Conservation (phyloP, 441 rosid species). For the Mallotus repandus region DNA sequence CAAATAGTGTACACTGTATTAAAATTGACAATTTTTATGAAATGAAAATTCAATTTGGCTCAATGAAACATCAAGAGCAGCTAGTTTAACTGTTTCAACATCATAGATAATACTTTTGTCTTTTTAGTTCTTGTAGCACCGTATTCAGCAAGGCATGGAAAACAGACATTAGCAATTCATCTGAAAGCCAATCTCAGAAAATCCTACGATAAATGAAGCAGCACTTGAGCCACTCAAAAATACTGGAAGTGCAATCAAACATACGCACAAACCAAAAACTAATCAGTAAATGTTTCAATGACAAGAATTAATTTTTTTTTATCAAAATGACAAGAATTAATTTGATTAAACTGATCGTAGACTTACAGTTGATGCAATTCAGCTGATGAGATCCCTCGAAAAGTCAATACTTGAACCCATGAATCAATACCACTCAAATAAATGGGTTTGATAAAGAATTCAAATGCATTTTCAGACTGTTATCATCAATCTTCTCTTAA, state of each 20-base stretch:
- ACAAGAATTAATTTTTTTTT: neutral
- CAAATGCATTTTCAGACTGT: too few relatives aligned
- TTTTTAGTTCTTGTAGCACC: neutral
- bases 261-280: neutral
- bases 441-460: constrained; percentile 31
- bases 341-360: constrained; percentile 2
- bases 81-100: neutral
- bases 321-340: too few relatives aligned
- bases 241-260: neutral
- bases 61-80: neutral
- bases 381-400: constrained; percentile 5
- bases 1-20: neutral
- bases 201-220: too few relatives aligned
- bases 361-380: constrained; percentile 10
- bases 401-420: constrained; percentile 22
- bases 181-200: too few relatives aligned
- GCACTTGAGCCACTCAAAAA: neutral
- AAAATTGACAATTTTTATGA: neutral
- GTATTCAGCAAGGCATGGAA: neutral
- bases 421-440: constrained; percentile 38
- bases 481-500: too few relatives aligned
- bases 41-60: neutral
- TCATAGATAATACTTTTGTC: neutral
- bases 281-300: neutral
- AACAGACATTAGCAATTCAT: neutral